A percentile compares a stretch with the other conserved stretches of the same genome.
Conservation (phyloP, 495 filamentous ascomycete species). For the Rhypophila decipiens region DNA sequence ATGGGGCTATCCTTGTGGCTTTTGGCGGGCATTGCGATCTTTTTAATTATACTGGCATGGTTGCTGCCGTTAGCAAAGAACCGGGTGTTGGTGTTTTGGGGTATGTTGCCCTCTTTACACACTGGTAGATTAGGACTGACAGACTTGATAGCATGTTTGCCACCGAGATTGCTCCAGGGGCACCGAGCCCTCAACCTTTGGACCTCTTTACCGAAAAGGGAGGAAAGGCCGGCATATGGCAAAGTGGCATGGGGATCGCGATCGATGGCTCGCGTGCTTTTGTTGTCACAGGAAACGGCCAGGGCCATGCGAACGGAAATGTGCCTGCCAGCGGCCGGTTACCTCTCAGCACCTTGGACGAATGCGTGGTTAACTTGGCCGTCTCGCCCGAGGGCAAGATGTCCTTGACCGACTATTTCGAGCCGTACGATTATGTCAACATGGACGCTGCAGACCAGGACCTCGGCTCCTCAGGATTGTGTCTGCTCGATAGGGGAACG, state of each 20-base stretch:
- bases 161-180: slow-evolving; percentile 27
- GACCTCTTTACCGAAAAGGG: slow-evolving; percentile 17
- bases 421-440: slow-evolving; percentile 36
- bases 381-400: slow-evolving; percentile 27
- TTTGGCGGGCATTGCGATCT: slow-evolving; percentile 43
- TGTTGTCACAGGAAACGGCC: slow-evolving; percentile 35
- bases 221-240: slow-evolving; percentile 39
- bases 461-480: slow-evolving; percentile 34
- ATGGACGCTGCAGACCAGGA: slow-evolving; percentile 38
- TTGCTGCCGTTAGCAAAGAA: slow-evolving; percentile 28
- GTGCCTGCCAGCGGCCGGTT: slow-evolving; percentile 29
- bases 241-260: slow-evolving; percentile 34
- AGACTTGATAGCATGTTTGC: slow-evolving; percentile 23
- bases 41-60: slow-evolving; percentile 41
- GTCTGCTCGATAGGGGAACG: slow-evolving; percentile 28
- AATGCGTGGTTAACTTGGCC: slow-evolving; percentile 29
- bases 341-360: slow-evolving; percentile 30
- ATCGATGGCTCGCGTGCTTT: slow-evolving; percentile 36
- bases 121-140: not conserved
- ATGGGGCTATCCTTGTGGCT: slow-evolving; percentile 26
- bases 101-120: not conserved
- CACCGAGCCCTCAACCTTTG: slow-evolving; percentile 19
- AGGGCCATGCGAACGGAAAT: slow-evolving; percentile 30
- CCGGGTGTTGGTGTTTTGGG: slow-evolving; percentile 20
- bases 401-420: slow-evolving; percentile 33